Evolutionary conservation across 2,329 filamentous ascomycete species (phyloP).

Genomic region (Pseudopithomyces maydicus): DNA sequence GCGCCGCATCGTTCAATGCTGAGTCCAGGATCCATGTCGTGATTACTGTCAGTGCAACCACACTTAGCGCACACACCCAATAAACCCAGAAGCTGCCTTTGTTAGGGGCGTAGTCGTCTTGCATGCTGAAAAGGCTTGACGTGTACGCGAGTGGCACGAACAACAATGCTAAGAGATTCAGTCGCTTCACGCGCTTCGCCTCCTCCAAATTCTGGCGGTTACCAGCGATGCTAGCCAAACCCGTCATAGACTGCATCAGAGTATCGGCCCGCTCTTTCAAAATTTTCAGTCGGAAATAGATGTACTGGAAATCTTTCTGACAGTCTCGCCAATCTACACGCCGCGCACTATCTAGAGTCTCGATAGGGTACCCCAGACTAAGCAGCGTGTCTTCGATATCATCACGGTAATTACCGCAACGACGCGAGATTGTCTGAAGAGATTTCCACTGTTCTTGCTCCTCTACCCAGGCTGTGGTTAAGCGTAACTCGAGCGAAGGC

Average conservation of each 20-base stretch:
- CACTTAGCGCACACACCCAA: conserved; percentile 35
- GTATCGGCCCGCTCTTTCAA: conserved; percentile 41
- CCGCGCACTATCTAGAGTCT: conserved; percentile 3
- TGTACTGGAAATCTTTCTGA: conserved; percentile 39
- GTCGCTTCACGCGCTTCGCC: conserved; percentile 40
- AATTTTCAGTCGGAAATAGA: conserved; percentile 37
- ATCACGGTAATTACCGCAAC: conserved; percentile 43
- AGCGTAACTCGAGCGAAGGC: conserved; percentile 36
- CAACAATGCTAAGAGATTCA: conserved; percentile 38
- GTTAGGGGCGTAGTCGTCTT: conserved; percentile 36
- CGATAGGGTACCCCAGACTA: conserved; percentile 31
- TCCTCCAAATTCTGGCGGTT: conserved; percentile 42
- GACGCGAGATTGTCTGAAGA: conserved; percentile 38
- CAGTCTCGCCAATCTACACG: conserved; percentile 29
- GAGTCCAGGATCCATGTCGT: conserved; percentile 32
- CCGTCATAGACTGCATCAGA: conserved; percentile 41
- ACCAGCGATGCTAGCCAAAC: conserved; percentile 39
- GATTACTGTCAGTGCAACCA: conserved; percentile 28
- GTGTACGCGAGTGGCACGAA: conserved; percentile 44
- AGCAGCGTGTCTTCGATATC: conserved; percentile 41
- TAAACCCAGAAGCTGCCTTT: conserved; percentile 36
- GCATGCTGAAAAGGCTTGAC: conserved; percentile 40
- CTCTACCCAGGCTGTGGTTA: conserved; percentile 39
- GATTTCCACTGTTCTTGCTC: conserved; percentile 43
- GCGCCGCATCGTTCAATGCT: conserved; percentile 34